A percentile compares a stretch with the other conserved stretches of the same genome.
Evolutionary conservation across 441 rosid genomes (phyloP).

Genomic region (Erysimum cheiri): DNA sequence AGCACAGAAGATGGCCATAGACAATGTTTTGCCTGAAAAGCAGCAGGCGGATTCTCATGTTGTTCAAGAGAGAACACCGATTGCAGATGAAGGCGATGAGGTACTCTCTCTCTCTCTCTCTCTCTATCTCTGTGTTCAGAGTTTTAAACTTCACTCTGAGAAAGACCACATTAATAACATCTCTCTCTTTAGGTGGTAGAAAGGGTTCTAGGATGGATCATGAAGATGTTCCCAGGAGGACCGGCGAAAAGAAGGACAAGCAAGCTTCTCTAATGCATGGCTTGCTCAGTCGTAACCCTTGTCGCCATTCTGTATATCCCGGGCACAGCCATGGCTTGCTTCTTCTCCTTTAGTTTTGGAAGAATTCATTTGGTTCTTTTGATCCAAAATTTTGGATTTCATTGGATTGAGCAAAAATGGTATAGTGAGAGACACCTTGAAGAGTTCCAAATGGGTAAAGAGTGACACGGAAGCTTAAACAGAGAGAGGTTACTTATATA

Average conservation of each 20-base stretch:
- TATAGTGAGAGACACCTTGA: constrained; percentile 34
- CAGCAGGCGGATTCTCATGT: constrained; percentile 58
- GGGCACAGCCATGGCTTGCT: constrained; percentile 28
- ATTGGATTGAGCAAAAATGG: constrained; percentile 31
- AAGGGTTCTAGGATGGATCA: constrained; percentile 98
- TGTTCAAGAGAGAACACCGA: constrained; percentile 61
- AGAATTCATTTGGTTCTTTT: constrained; percentile 22
- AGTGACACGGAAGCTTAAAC: constrained; percentile 17
- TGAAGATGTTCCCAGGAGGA: constrained; percentile 99
- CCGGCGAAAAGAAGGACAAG: constrained; percentile 84
- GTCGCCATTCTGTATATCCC: constrained; percentile 30
- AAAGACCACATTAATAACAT: constrained; percentile 4
- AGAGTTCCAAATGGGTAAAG: constrained; percentile 32
- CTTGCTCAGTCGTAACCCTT: constrained; percentile 3
- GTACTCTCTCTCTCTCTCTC: constrained; percentile 46
- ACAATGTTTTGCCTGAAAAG: constrained; percentile 53
- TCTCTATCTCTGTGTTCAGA: constrained; percentile 22
- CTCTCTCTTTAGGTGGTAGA: constrained; percentile 76
- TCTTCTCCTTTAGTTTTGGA: constrained; percentile 28
- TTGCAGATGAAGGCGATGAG: constrained; percentile 99
- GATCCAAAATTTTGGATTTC: constrained; percentile 40
- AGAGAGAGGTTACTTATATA: constrained; percentile 16
- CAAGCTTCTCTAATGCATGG: constrained; percentile 69
- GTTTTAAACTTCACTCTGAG: constrained; percentile 4
- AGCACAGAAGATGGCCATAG: constrained; percentile 78